phyloP scores from a whole-genome alignment of 495 filamentous ascomycete genomes.

The Talaromyces liani region DNA sequence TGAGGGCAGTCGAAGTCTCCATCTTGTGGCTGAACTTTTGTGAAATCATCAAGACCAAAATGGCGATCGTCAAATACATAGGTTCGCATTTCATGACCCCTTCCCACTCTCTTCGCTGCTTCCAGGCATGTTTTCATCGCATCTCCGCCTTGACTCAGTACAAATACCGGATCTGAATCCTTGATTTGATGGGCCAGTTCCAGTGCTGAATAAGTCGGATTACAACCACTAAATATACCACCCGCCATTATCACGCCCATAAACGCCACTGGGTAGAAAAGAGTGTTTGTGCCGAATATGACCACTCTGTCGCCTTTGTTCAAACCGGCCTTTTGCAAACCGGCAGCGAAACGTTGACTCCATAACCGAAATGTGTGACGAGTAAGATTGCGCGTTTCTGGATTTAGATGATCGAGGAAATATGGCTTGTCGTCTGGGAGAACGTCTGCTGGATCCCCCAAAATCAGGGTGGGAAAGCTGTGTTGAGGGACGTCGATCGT shows the following conservation, averaged over 20 bases:
- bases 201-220: slow-evolving; percentile 25
- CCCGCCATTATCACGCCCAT: slow-evolving; percentile 68
- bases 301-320: slow-evolving; percentile 64
- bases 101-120: slow-evolving; percentile 14
- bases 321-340: slow-evolving; percentile 58
- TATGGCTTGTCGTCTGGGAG: slow-evolving; percentile 34
- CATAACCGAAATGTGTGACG: slow-evolving; percentile 56
- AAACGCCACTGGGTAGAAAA: slow-evolving; percentile 68
- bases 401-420: slow-evolving; percentile 44
- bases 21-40: slow-evolving; percentile 16
- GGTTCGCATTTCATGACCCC: slow-evolving; percentile 28
- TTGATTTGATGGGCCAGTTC: slow-evolving; percentile 36
- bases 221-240: slow-evolving; percentile 69
- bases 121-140: slow-evolving; percentile 10
- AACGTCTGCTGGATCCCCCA: slow-evolving; percentile 36
- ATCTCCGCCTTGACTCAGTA: slow-evolving; percentile 24
- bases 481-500: slow-evolving; percentile 37
- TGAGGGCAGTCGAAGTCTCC: slow-evolving; percentile 18
- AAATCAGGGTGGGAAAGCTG: slow-evolving; percentile 43
- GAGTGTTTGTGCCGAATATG: slow-evolving; percentile 61
- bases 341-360: slow-evolving; percentile 64
- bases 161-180: slow-evolving; percentile 28
- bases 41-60: slow-evolving; percentile 11
- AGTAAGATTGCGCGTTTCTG: slow-evolving; percentile 47
- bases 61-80: slow-evolving; percentile 14